These are phyloP conservation scores for Tarenaya hassleriana DNA, from an alignment of 345 rosid genomes.

Conservation along the genomic window DNA sequence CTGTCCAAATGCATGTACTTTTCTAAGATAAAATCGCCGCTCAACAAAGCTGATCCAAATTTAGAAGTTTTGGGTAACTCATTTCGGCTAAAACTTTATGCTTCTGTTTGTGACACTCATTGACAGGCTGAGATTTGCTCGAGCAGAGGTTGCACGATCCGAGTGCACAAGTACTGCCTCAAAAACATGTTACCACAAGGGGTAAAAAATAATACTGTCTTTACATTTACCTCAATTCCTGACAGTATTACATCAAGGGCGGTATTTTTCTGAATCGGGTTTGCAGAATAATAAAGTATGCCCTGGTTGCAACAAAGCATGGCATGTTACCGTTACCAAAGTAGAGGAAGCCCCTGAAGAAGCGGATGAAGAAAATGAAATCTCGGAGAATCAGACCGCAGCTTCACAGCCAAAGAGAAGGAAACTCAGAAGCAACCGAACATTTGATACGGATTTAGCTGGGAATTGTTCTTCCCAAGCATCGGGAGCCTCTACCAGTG, in stretches of 20 bases:
- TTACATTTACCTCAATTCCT: not conserved
- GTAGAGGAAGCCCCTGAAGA: constrained; percentile 44
- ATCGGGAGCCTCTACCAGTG: constrained; percentile 26
- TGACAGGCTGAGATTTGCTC: constrained; percentile 71
- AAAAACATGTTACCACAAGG: constrained; percentile 42
- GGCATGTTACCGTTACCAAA: constrained; percentile 42
- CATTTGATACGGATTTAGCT: constrained; percentile 12
- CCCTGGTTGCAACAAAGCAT: constrained; percentile 53
- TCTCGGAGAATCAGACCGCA: constrained; percentile 24
- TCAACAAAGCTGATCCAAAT: not conserved
- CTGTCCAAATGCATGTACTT: not conserved
- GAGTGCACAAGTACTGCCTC: constrained; percentile 84
- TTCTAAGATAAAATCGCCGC: not conserved
- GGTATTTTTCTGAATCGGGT: not conserved
- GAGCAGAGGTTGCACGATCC: constrained; percentile 47
- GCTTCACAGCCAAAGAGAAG: constrained; percentile 35
- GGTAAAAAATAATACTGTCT: constrained; percentile 30
- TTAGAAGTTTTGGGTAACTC: too few species aligned
- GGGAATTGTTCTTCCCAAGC: constrained; percentile 38
- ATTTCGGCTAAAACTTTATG: constrained; percentile 9
- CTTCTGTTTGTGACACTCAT: constrained; percentile 10
- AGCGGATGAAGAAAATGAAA: constrained; percentile 39
- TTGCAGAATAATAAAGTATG: constrained; percentile 54
- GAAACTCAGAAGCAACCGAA: constrained; percentile 32
- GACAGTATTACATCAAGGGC: not conserved